phyloP scores from a whole-genome alignment of 1,284 basidiomycete genomes.

The Gomphus bonarii region DNA sequence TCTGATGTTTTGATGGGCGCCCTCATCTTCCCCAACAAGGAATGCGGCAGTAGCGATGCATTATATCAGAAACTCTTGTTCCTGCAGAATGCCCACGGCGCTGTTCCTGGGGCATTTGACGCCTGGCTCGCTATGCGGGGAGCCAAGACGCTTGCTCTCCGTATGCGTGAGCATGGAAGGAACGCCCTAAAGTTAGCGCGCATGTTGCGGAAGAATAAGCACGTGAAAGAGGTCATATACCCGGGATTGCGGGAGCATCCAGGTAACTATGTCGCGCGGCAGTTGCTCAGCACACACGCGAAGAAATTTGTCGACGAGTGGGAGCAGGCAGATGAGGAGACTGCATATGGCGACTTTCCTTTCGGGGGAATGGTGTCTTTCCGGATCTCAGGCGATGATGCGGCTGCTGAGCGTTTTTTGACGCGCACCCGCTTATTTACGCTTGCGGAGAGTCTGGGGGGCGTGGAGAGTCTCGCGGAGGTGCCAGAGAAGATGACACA shows the following conservation, averaged over 20 bases:
- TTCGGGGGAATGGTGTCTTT: slow-evolving; percentile 83
- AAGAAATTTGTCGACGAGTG: slow-evolving; percentile 43
- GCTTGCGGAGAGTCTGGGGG: slow-evolving; percentile 85
- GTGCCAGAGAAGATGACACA: slow-evolving; percentile 83
- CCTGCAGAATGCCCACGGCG: slow-evolving; percentile 88
- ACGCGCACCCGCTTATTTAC: slow-evolving; percentile 63
- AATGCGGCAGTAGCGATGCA: slow-evolving; percentile 21
- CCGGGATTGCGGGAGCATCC: slow-evolving; percentile 65
- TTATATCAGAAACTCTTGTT: slow-evolving; percentile 61
- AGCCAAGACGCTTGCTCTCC: slow-evolving; percentile 80
- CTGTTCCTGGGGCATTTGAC: slow-evolving; percentile 83
- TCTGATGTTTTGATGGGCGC: slow-evolving; percentile 87
- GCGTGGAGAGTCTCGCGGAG: slow-evolving; percentile 86
- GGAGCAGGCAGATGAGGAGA: slow-evolving; percentile 21
- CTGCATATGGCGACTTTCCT: slow-evolving; percentile 46
- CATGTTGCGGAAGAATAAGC: slow-evolving; percentile 42
- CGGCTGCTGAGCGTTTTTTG: slow-evolving; percentile 53
- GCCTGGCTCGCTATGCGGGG: slow-evolving; percentile 88
- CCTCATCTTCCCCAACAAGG: slow-evolving; percentile 47
- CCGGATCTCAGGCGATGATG: slow-evolving; percentile 33
- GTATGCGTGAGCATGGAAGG: slow-evolving; percentile 80
- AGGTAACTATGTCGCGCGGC: slow-evolving; percentile 52
- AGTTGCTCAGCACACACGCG: slow-evolving; percentile 60
- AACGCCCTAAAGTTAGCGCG: slow-evolving; percentile 76
- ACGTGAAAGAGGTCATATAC: slow-evolving; percentile 76